Evolutionary conservation across 2,329 filamentous ascomycete genomes (phyloP), one percentile per base, ranked within the genome.

Genomic region (Cadophora sp.): DNA sequence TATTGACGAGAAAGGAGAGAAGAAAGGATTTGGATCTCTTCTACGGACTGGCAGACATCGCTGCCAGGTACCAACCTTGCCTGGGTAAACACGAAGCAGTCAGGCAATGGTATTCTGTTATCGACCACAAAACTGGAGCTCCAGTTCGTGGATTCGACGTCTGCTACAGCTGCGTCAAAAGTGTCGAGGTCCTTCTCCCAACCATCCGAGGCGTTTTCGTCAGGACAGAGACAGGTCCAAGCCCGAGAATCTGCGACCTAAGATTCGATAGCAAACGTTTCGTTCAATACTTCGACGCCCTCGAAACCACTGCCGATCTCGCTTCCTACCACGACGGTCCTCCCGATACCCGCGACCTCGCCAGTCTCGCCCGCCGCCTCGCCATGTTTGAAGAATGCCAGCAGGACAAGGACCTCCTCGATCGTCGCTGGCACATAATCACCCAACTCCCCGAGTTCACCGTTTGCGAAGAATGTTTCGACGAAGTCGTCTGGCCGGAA

Each of bases 381-480:
- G 64, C 73, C 3, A 27, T 68, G 2, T 61, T 75, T 11, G 63
- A 69, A 9, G 76, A 78, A 68, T 78, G 76, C 46, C 71, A 72
- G n/a, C 78, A 78, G 9, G 80, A 81, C 37, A 77, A 79, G 34
- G 78, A 83, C 5, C 83, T 88, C 0, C 84, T 93, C 72, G 80
- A 91, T 9, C 82, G 82, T 61, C 82, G 85, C 48, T 97, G 94
- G 94, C 90, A 97, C 78, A 89, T 87, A 65, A 93, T 97, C 78
- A 88, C 91, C 0, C 83, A 87, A 16, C 81, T 97, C 0, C 92
- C 91, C 0, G 87, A 94, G 59, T 88, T 97, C 74, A 93, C 91
- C 0, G 90, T 97, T 4, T 98, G 94, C 79, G 89, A 92, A 71
- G 92, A 95, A 79, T 98, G 94, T 79, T 97, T 92, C 77, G 87